A percentile compares a stretch with the other conserved stretches of the same genome.
These are phyloP conservation scores for Esteya vermicola DNA, from an alignment of 2,329 filamentous ascomycete genomes.

Conservation along the genomic window DNA sequence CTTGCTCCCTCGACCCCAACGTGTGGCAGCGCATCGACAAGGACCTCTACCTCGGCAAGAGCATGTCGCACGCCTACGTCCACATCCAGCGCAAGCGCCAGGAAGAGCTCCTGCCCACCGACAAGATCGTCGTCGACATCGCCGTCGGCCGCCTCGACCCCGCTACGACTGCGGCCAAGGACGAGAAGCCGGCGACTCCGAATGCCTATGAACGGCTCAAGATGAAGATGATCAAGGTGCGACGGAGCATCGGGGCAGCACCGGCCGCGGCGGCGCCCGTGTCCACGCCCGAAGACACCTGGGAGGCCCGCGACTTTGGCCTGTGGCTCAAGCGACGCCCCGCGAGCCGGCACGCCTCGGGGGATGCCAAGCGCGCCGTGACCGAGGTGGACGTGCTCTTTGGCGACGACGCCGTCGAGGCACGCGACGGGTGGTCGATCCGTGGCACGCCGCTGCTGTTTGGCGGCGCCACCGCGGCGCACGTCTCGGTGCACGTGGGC, in stretches of 20 bases:
- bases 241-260: no score
- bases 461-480: conserved; percentile 50
- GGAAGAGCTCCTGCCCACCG: conserved; percentile 59
- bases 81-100: conserved; percentile 75
- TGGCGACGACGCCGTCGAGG: conserved; percentile 82
- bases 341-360: conserved; percentile 54
- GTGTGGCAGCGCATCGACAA: conserved; percentile 78
- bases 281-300: conserved; percentile 47
- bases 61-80: conserved; percentile 67
- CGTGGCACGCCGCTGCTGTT: conserved; percentile 61
- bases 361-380: conserved; percentile 59
- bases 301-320: conserved; percentile 65
- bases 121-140: conserved; percentile 70
- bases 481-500: conserved; percentile 68
- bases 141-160: conserved; percentile 62
- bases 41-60: conserved; percentile 66
- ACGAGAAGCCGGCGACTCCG: no score
- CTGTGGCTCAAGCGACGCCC: conserved; percentile 76
- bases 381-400: conserved; percentile 80
- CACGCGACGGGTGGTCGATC: conserved; percentile 71
- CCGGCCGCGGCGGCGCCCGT: background rate
- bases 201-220: no score
- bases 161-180: conserved; percentile 34
- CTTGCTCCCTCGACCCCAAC: conserved; percentile 57
- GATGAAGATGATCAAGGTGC: no score